A percentile compares a stretch with the other conserved stretches of the same genome.
phyloP scores from a whole-genome alignment of 495 filamentous ascomycete species.

The Podospora sp. region DNA sequence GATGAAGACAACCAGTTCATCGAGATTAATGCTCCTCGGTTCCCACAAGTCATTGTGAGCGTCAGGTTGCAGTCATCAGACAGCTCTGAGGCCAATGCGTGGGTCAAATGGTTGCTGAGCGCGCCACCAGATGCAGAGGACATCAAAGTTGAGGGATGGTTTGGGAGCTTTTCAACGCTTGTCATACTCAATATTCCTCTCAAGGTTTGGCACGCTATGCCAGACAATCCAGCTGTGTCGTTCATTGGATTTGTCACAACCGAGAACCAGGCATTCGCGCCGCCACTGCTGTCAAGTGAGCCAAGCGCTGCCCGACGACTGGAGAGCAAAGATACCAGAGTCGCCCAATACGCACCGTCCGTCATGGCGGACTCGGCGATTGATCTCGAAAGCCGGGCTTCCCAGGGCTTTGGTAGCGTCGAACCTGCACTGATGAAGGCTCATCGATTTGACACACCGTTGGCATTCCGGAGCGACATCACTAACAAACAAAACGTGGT shows the following conservation, averaged over 20 bases:
- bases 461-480: background rate
- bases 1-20: background rate
- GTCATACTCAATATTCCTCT: conserved; percentile 19
- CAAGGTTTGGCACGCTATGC: conserved; percentile 21
- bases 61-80: conserved; percentile 8
- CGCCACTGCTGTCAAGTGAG: background rate
- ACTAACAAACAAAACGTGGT: too few species aligned
- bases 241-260: conserved; percentile 25
- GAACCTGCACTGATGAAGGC: background rate
- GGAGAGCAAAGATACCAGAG: background rate
- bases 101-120: conserved; percentile 18
- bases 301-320: background rate
- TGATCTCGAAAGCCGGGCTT: background rate
- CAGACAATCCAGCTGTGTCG: conserved; percentile 31
- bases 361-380: background rate
- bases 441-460: background rate
- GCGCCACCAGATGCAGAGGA: conserved; percentile 13
- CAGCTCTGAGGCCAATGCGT: background rate
- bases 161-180: conserved; percentile 20
- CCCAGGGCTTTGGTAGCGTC: background rate
- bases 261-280: background rate
- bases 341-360: background rate
- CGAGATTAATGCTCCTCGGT: background rate
- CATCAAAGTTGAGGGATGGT: conserved; percentile 24
- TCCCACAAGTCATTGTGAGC: conserved; percentile 15